phyloP scores from a whole-genome alignment of 164 flowering plant species.

The Annona cherimola region DNA sequence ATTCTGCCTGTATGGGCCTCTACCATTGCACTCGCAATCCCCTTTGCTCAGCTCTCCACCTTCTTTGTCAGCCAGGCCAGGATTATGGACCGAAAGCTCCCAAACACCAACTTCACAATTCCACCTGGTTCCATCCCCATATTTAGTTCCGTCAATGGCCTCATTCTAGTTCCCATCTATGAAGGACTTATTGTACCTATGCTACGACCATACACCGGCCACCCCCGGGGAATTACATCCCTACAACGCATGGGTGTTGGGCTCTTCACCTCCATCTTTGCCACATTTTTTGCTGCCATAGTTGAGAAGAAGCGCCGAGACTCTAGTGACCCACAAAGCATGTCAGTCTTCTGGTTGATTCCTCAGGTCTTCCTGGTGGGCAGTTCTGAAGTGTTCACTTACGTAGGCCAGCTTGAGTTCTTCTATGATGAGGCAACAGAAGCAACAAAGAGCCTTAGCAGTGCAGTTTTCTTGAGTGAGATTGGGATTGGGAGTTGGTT shows the following conservation, averaged over 20 bases:
- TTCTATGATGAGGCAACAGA: slow-evolving; percentile 74
- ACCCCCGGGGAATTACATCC: slow-evolving; percentile 54
- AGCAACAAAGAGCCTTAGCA: slow-evolving; percentile 69
- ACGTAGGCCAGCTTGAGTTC: slow-evolving; percentile 73
- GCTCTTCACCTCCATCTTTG: slow-evolving; percentile 44
- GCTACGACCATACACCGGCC: slow-evolving; percentile 42
- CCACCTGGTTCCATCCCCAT: slow-evolving; percentile 59
- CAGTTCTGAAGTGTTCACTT: slow-evolving; percentile 58
- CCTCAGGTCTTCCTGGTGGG: slow-evolving; percentile 66
- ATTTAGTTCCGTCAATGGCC: slow-evolving; percentile 47
- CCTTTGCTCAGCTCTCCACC: slow-evolving; percentile 56
- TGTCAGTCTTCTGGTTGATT: slow-evolving; percentile 61
- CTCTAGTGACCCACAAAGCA: slow-evolving; percentile 3
- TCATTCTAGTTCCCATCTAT: slow-evolving; percentile 60
- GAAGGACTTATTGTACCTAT: slow-evolving; percentile 39
- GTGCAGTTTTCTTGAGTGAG: slow-evolving; percentile 56
- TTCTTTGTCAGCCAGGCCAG: slow-evolving; percentile 64
- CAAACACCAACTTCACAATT: slow-evolving; percentile 36
- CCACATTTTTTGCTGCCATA: slow-evolving; percentile 41
- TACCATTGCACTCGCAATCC: slow-evolving; percentile 62
- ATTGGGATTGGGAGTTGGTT: slow-evolving; percentile 68
- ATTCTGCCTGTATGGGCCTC: slow-evolving; percentile 63
- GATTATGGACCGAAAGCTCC: slow-evolving; percentile 47
- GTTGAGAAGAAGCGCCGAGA: slow-evolving; percentile 45
- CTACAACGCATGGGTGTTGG: slow-evolving; percentile 71